Evolutionary conservation across 176 grass and related monocot genomes (phyloP).

Genomic region (Metroxylon sagu): DNA sequence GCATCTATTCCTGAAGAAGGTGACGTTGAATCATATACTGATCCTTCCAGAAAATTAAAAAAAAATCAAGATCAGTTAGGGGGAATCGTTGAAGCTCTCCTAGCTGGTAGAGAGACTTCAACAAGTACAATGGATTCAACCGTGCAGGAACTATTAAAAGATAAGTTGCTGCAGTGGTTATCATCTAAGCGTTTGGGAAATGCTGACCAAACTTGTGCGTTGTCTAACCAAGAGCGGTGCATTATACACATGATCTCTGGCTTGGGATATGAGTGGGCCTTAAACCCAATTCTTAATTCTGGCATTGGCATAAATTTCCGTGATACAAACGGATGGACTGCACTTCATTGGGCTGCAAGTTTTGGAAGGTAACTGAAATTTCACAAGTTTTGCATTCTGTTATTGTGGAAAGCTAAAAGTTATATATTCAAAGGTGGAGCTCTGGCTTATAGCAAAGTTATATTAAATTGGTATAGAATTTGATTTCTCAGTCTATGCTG

Average conservation of each 20-base stretch:
- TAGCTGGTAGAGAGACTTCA: constrained; percentile 6
- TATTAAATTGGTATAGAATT: too few relatives aligned
- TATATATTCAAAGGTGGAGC: too few relatives aligned
- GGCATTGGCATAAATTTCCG: constrained; percentile 75
- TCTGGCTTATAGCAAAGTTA: too few relatives aligned
- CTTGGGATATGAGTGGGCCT: constrained; percentile 58
- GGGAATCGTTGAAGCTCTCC: not conserved
- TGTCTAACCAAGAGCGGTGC: constrained; percentile 55
- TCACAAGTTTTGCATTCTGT: too few relatives aligned
- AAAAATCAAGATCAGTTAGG: constrained; percentile 14
- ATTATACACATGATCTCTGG: constrained; percentile 77
- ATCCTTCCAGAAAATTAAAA: constrained; percentile 22
- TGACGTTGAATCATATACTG: constrained; percentile 14
- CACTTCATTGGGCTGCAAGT: constrained; percentile 87
- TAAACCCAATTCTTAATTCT: constrained; percentile 51
- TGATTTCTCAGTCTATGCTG: too few relatives aligned
- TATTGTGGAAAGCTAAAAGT: too few relatives aligned
- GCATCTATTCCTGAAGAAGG: constrained; percentile 24
- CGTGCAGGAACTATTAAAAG: constrained; percentile 59
- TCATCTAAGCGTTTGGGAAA: constrained; percentile 41
- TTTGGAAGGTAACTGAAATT: constrained; percentile 63
- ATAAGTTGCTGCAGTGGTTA: constrained; percentile 55
- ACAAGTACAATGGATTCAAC: constrained; percentile 28
- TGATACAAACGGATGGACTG: constrained; percentile 83
- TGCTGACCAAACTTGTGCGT: constrained; percentile 24